These are phyloP conservation scores for Dioscorea alata DNA, from an alignment of 106 monocot genomes.

Conservation along the genomic window DNA sequence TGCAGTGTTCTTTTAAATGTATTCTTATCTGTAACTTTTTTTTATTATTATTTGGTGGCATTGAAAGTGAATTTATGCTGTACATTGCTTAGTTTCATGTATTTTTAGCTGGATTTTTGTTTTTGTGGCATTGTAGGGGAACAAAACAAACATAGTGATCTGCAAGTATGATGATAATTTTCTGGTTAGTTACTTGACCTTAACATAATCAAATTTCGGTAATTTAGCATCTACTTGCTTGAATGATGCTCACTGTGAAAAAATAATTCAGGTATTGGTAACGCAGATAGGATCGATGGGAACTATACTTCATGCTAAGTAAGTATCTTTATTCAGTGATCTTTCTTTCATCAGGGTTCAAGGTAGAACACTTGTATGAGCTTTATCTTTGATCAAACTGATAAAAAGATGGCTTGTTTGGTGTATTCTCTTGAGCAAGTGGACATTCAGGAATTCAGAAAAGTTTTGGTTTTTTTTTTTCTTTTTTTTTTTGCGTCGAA, in stretches of 20 bases:
- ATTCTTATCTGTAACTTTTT: neutral
- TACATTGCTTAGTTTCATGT: neutral
- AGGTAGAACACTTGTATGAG: too few species aligned
- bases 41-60: neutral
- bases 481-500: too few species aligned
- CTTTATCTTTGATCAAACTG: too few species aligned
- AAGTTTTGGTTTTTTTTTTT: too few species aligned
- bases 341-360: too few species aligned
- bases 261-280: slow-evolving; percentile 59
- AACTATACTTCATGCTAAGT: slow-evolving; percentile 88
- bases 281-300: slow-evolving; percentile 90
- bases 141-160: slow-evolving; percentile 70
- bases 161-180: slow-evolving; percentile 72
- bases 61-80: too few species aligned
- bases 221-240: neutral
- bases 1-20: neutral
- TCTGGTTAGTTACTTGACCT: slow-evolving; percentile 41
- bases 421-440: too few species aligned
- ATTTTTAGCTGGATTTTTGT: neutral
- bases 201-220: neutral
- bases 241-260: neutral
- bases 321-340: neutral
- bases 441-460: too few species aligned
- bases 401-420: too few species aligned
- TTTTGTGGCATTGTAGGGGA: slow-evolving; percentile 40